Evolutionary conservation across 2,329 filamentous ascomycete species (phyloP).

Genomic region (Exophiala sp.): DNA sequence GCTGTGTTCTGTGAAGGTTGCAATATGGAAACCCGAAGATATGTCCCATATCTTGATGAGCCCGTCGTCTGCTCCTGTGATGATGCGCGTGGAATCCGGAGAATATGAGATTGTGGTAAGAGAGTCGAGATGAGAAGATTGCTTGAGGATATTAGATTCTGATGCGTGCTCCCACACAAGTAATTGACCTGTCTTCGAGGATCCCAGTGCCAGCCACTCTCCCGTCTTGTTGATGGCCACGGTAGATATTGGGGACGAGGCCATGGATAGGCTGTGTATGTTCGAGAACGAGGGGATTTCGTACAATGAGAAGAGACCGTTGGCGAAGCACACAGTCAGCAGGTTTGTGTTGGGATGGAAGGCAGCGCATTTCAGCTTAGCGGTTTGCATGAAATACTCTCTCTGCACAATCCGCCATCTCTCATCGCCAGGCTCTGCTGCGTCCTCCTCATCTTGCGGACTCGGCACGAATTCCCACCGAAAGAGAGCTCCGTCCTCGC

Average conservation of each 20-base stretch:
- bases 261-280: slow-evolving; percentile 87
- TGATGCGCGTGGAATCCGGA: slow-evolving; percentile 85
- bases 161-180: slow-evolving; percentile 99
- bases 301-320: slow-evolving; percentile 88
- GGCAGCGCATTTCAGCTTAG: slow-evolving; percentile 82
- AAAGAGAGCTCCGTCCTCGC: slow-evolving; percentile 95
- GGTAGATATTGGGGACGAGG: slow-evolving; percentile 92
- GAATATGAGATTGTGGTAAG: slow-evolving; percentile 94
- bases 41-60: slow-evolving; percentile 99
- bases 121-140: slow-evolving; percentile 94
- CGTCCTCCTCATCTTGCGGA: slow-evolving; percentile 59
- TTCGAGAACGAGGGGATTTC: slow-evolving; percentile 94
- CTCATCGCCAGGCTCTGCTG: slow-evolving; percentile 60
- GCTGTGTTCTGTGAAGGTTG: slow-evolving; percentile 96
- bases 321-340: slow-evolving; percentile 95
- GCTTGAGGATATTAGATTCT: slow-evolving; percentile 96
- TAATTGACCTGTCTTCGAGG: slow-evolving; percentile 91
- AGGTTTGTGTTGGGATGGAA: slow-evolving; percentile 84
- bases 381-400: slow-evolving; percentile 91
- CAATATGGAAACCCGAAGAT: slow-evolving; percentile 92
- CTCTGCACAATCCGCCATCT: slow-evolving; percentile 89
- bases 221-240: slow-evolving; percentile 91
- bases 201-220: slow-evolving; percentile 96
- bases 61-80: slow-evolving; percentile 92
- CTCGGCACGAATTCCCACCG: slow-evolving; percentile 78